phyloP scores from a whole-genome alignment of 1,139 yeast genomes.

The Suhomyces terraborum region DNA sequence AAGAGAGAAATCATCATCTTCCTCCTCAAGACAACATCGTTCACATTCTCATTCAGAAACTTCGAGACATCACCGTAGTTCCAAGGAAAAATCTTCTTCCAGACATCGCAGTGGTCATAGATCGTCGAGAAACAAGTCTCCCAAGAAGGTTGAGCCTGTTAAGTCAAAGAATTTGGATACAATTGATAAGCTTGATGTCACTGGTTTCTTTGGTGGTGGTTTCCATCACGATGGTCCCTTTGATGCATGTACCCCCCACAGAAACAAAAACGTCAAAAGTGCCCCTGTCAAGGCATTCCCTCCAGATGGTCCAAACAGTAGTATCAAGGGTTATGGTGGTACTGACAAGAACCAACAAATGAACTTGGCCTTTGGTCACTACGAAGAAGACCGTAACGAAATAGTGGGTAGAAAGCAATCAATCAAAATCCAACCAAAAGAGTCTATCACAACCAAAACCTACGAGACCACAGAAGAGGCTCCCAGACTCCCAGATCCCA shows the following conservation, averaged over 20 bases:
- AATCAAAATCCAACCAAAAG: constrained; percentile 19
- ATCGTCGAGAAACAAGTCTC: constrained; percentile 30
- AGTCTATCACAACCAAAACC: constrained; percentile 16
- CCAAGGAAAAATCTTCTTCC: constrained; percentile 14
- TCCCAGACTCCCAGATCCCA: constrained; percentile 30
- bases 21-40: constrained; percentile 22
- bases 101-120: constrained; percentile 16
- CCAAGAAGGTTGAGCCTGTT: constrained; percentile 45
- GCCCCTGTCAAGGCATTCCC: constrained; percentile 98
- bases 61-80: constrained; percentile 17
- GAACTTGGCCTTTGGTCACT: constrained; percentile 63
- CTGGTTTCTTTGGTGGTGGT: constrained; percentile 92
- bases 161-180: constrained; percentile 75
- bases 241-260: constrained; percentile 96
- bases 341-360: constrained; percentile 56
- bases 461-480: constrained; percentile 11
- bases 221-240: constrained; percentile 99
- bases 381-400: constrained; percentile 40
- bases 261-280: constrained; percentile 75
- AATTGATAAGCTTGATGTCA: constrained; percentile 91
- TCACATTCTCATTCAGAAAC: constrained; percentile 19
- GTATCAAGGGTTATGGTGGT: constrained; percentile 65
- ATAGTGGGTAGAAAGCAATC: constrained; percentile 34
- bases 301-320: constrained; percentile 88
- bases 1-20: constrained; percentile 44